Percentiles rank a stretch among this genome's conserved stretches.
Conservation (phyloP, 1,284 basidiomycete genomes). For the Stereum hirsutum region DNA sequence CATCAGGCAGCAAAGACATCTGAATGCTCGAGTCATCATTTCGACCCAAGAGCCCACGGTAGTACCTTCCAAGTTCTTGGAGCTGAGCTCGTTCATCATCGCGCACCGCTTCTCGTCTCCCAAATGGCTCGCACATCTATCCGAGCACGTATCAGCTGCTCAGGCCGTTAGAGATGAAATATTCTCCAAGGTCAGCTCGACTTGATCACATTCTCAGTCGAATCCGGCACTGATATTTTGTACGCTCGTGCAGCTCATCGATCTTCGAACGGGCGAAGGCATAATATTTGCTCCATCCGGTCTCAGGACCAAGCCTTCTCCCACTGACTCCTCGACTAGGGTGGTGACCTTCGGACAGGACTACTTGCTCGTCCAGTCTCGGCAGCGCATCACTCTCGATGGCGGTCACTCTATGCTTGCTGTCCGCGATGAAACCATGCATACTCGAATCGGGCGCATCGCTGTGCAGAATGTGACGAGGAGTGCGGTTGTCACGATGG, state of each 20-base stretch:
- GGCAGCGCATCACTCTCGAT: slow-evolving; percentile 1
- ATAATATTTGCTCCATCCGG: slow-evolving; percentile 55
- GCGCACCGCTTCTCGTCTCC: slow-evolving; percentile 68
- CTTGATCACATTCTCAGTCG: neutral
- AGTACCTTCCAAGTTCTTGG: slow-evolving; percentile 56
- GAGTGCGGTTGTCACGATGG: too few species aligned
- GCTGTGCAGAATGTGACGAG: too few species aligned
- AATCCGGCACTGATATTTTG: neutral
- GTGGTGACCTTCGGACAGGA: neutral
- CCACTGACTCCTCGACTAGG: too few species aligned
- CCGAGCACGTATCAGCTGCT: slow-evolving; percentile 54
- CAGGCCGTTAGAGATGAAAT: slow-evolving; percentile 41
- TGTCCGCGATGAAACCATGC: neutral
- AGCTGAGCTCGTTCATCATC: slow-evolving; percentile 55
- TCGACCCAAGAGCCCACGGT: slow-evolving; percentile 73
- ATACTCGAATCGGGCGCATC: too few species aligned
- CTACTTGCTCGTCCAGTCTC: neutral
- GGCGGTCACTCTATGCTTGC: slow-evolving; percentile 4
- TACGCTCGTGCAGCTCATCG: neutral
- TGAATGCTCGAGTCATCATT: slow-evolving; percentile 63
- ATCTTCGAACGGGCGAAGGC: slow-evolving; percentile 50
- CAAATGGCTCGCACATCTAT: slow-evolving; percentile 62
- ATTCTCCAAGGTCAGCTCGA: neutral
- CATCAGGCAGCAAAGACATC: slow-evolving; percentile 61
- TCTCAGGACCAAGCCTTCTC: slow-evolving; percentile 26